A percentile compares a stretch with the other conserved stretches of the same genome.
Conservation (phyloP, 192 early-diverging fungal species). For the Geosiphon pyriformis region DNA sequence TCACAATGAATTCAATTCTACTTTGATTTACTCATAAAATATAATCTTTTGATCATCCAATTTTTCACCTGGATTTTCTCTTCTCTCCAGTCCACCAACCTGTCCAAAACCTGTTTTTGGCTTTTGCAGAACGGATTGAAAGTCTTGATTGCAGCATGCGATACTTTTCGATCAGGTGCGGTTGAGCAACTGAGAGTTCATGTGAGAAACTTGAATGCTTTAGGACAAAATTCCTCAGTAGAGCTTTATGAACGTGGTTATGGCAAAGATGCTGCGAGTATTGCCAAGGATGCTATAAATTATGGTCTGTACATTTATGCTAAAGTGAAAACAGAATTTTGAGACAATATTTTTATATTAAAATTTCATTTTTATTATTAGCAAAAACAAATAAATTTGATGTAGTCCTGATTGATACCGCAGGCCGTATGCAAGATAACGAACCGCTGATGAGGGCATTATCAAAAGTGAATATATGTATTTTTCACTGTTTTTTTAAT, state of each 20-base stretch:
- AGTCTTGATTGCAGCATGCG: constrained; percentile 91
- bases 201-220: constrained; percentile 76
- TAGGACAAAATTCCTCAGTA: constrained; percentile 59
- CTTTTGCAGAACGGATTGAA: constrained; percentile 85
- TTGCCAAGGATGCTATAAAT: constrained; percentile 89
- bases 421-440: constrained; percentile 98
- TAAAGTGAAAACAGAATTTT: neutral
- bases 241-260: constrained; percentile 94
- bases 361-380: constrained; percentile 12
- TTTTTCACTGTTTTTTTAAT: too few species aligned
- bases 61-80: neutral
- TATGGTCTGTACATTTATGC: constrained; percentile 46
- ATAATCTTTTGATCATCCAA: neutral
- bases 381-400: constrained; percentile 72
- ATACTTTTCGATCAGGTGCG: constrained; percentile 93
- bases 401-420: constrained; percentile 93
- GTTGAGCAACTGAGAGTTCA: constrained; percentile 94
- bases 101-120: constrained; percentile 95
- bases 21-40: neutral
- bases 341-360: neutral
- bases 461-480: constrained; percentile 60
- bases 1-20: constrained; percentile 21
- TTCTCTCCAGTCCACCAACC: constrained; percentile 73
- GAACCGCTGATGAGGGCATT: constrained; percentile 96
- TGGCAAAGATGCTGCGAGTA: constrained; percentile 93